Evolutionary conservation across 495 filamentous ascomycete genomes (phyloP).

Genomic region (Articulospora tetracladia): DNA sequence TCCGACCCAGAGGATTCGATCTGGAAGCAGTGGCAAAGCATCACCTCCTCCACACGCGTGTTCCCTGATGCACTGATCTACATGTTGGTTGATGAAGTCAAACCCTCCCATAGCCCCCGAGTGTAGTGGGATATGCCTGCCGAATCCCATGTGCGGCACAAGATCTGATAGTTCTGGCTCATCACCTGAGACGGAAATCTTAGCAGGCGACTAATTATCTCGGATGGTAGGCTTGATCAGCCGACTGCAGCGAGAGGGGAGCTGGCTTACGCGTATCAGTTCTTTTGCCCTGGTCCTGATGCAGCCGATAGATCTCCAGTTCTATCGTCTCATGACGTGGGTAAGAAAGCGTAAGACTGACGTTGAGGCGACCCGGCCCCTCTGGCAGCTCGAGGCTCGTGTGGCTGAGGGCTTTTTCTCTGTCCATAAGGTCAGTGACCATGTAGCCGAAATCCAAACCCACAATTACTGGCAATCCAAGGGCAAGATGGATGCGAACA

Average conservation of each 20-base stretch:
- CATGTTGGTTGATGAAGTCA: background rate
- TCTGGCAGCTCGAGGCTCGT: background rate
- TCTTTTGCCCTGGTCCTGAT: no score
- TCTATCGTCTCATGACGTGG: background rate
- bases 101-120: background rate
- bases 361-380: background rate
- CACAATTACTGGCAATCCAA: background rate
- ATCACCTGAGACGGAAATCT: background rate
- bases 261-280: no score
- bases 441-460: background rate
- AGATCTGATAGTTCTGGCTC: background rate
- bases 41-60: background rate
- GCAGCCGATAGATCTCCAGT: background rate
- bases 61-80: background rate
- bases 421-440: background rate
- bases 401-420: background rate
- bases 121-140: background rate
- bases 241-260: background rate
- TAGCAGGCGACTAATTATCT: background rate
- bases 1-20: background rate
- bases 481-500: background rate
- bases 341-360: background rate
- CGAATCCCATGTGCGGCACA: background rate
- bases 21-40: background rate
- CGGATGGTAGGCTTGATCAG: background rate